Percentiles rank a stretch among this genome's conserved stretches.
phyloP scores from a whole-genome alignment of 345 rosid genomes.

The Populus alba region DNA sequence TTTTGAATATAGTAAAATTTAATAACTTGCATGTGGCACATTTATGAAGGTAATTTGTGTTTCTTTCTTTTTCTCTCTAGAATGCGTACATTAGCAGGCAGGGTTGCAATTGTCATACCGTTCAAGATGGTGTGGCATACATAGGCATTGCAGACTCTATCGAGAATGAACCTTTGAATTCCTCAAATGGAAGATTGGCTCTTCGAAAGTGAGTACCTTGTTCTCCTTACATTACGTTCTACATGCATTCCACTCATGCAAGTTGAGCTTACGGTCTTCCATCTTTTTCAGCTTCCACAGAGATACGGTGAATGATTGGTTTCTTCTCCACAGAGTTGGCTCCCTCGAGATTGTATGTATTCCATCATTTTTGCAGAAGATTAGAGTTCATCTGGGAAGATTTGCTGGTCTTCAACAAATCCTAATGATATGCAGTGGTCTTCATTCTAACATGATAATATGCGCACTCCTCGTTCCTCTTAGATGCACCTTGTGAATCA shows the following conservation, averaged over 20 bases:
- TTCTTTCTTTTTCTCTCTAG: constrained; percentile 36
- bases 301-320: constrained; percentile 46
- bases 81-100: constrained; percentile 55
- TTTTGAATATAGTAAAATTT: background rate
- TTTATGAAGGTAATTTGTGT: constrained; percentile 1
- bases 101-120: constrained; percentile 36
- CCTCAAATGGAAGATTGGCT: constrained; percentile 15
- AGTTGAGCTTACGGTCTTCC: background rate
- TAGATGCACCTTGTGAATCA: background rate
- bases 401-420: background rate
- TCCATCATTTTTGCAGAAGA: background rate
- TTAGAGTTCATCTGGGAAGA: background rate
- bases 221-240: background rate
- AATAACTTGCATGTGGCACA: background rate
- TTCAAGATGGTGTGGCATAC: constrained; percentile 40
- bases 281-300: constrained; percentile 29
- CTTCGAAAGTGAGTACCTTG: constrained; percentile 17
- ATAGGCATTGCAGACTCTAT: constrained; percentile 33
- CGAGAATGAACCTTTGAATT: constrained; percentile 10
- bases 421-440: background rate
- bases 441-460: background rate
- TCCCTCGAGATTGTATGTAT: constrained; percentile 57
- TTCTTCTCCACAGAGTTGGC: constrained; percentile 73
- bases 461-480: background rate
- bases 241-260: background rate